Percentiles rank a stretch among this genome's conserved stretches.
phyloP scores from a whole-genome alignment of 164 flowering plant genomes.

The Nelumbo lutea region DNA sequence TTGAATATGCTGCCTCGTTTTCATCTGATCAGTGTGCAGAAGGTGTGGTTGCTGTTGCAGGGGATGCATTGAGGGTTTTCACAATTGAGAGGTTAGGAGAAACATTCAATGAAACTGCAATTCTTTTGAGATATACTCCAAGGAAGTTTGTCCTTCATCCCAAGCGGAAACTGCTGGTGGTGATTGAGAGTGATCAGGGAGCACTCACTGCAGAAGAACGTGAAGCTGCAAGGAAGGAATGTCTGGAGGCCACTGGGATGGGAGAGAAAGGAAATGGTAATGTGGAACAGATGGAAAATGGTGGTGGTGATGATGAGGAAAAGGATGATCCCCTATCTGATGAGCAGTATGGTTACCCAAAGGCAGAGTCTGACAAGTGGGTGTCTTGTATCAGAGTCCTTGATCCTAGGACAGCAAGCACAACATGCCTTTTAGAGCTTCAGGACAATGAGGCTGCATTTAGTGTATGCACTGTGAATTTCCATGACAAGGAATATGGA shows the following conservation, averaged over 20 bases:
- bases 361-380: slow-evolving; percentile 91
- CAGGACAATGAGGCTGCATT: slow-evolving; percentile 99
- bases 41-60: slow-evolving; percentile 99
- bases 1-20: slow-evolving; percentile 96
- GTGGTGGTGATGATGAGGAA: slow-evolving; percentile 81
- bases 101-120: slow-evolving; percentile 86
- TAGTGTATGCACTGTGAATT: slow-evolving; percentile 91
- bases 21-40: slow-evolving; percentile 98
- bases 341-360: slow-evolving; percentile 98
- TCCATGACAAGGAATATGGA: slow-evolving; percentile 95
- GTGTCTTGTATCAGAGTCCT: slow-evolving; percentile 97
- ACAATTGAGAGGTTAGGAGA: slow-evolving; percentile 93
- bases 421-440: slow-evolving; percentile 92
- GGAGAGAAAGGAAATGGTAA: slow-evolving; percentile 81
- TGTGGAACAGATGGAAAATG: slow-evolving; percentile 83
- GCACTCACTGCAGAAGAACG: slow-evolving; percentile 93
- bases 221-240: slow-evolving; percentile 88
- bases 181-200: slow-evolving; percentile 98
- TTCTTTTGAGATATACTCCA: slow-evolving; percentile 95
- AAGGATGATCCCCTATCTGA: slow-evolving; percentile 84
- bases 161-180: slow-evolving; percentile 62
- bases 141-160: slow-evolving; percentile 96
- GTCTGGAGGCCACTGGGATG: slow-evolving; percentile 77
- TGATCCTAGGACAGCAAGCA: slow-evolving; percentile 72
- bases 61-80: slow-evolving; percentile 86